Evolutionary conservation across 805 yeast genomes (phyloP).

Genomic region (Saccharomycopsis fermentans): DNA sequence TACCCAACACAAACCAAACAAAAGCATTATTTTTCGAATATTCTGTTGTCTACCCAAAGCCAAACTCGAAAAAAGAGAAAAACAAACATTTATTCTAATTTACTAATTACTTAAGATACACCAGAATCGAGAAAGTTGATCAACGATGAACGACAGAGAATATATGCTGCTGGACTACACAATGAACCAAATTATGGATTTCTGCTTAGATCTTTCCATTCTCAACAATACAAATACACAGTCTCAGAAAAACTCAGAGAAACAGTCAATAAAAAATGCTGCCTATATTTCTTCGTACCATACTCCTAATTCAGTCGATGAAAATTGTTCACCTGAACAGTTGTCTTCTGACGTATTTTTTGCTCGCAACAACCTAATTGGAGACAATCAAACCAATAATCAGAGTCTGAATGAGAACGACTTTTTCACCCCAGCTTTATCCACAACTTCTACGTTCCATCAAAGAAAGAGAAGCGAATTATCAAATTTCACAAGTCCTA

Average conservation of each 20-base stretch:
- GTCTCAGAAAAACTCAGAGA: not conserved
- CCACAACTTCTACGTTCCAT: slow-evolving; percentile 2
- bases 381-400: not conserved
- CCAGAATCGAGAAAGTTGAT: not conserved
- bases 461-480: slow-evolving; percentile 17
- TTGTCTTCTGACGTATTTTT: not conserved
- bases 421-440: not conserved
- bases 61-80: too few species aligned
- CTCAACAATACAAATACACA: not conserved
- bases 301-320: not conserved
- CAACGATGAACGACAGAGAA: not conserved
- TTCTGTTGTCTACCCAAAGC: too few species aligned
- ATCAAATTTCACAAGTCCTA: slow-evolving; percentile 15
- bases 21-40: too few species aligned
- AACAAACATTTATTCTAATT: too few species aligned
- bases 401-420: not conserved
- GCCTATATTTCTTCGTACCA: not conserved
- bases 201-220: not conserved
- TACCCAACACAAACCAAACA: too few species aligned
- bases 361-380: not conserved
- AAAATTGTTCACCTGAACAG: not conserved
- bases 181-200: not conserved
- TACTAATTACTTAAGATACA: too few species aligned
- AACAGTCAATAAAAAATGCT: not conserved
- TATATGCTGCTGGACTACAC: not conserved